A percentile compares a stretch with the other conserved stretches of the same genome.
Evolutionary conservation across 1,139 yeast species (phyloP).

Genomic region (Candida sojae): DNA sequence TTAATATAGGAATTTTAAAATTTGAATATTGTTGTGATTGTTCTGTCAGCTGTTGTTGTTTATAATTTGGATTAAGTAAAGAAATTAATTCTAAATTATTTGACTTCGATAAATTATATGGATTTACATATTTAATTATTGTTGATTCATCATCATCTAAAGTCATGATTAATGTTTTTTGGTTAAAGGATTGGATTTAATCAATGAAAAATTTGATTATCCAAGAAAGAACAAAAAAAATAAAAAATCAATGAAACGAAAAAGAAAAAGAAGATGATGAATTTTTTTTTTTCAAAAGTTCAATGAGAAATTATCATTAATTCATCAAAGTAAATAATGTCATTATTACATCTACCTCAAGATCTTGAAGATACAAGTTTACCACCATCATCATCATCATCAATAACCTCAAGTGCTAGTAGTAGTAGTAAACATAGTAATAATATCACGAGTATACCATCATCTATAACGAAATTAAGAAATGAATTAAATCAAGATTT

Average conservation of each 20-base stretch:
- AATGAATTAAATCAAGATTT: conserved; percentile 17
- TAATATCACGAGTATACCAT: neutral
- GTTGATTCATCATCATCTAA: neutral
- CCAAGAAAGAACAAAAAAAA: neutral
- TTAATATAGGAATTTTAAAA: conserved; percentile 23
- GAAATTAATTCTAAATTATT: conserved; percentile 17
- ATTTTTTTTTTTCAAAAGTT: neutral
- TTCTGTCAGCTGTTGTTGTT: no score
- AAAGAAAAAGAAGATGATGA: no score
- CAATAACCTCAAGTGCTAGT: no score
- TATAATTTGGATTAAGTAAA: conserved; percentile 10
- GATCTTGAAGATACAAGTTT: conserved; percentile 7
- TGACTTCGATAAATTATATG: conserved; percentile 18
- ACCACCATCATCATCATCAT: neutral
- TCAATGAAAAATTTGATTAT: neutral
- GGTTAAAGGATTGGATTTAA: neutral
- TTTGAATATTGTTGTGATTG: conserved; percentile 7
- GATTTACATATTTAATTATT: conserved; percentile 10
- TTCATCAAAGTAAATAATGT: neutral
- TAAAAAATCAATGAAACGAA: no score
- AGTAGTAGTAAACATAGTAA: no score
- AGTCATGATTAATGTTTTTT: neutral
- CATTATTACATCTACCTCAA: conserved; percentile 8
- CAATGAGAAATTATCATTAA: neutral
- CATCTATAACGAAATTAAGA: conserved; percentile 4